Percentiles rank a stretch among this genome's conserved stretches.
Conservation (phyloP, 1,284 basidiomycete genomes). For the Violaceomyces palustris region DNA sequence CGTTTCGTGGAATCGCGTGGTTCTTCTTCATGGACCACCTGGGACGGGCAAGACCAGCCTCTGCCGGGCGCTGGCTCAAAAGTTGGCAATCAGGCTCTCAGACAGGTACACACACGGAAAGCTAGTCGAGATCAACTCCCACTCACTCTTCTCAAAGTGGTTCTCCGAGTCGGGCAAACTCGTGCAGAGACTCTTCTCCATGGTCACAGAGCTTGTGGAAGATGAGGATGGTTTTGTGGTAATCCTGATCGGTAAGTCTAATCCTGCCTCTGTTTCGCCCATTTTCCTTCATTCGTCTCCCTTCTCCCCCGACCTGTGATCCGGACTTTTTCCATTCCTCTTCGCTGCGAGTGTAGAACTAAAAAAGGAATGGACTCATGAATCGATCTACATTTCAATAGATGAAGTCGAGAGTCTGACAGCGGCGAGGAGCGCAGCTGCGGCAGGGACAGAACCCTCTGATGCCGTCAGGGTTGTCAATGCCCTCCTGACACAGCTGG, state of each 20-base stretch:
- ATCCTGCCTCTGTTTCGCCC: no score
- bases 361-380: no score
- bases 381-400: no score
- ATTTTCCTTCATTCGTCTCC: background rate
- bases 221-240: slow-evolving; percentile 87
- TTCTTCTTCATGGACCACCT: slow-evolving; percentile 90
- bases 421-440: slow-evolving; percentile 84
- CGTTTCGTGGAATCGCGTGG: slow-evolving; percentile 89
- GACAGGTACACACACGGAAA: slow-evolving; percentile 79
- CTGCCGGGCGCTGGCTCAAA: slow-evolving; percentile 90
- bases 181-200: slow-evolving; percentile 85
- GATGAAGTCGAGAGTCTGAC: slow-evolving; percentile 94
- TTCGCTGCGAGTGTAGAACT: no score
- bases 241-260: slow-evolving; percentile 68
- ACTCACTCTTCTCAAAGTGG: slow-evolving; percentile 53
- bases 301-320: slow-evolving; percentile 7
- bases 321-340: background rate
- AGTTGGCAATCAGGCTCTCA: slow-evolving; percentile 82
- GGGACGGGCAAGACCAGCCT: slow-evolving; percentile 96
- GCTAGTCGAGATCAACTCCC: slow-evolving; percentile 82
- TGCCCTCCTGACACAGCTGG: slow-evolving; percentile 90
- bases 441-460: slow-evolving; percentile 87
- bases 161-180: slow-evolving; percentile 98
- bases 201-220: slow-evolving; percentile 77
- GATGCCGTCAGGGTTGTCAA: slow-evolving; percentile 97